Base-by-base conservation (phyloP, 345 rosid species). In the Salix suchowensis region DNA sequence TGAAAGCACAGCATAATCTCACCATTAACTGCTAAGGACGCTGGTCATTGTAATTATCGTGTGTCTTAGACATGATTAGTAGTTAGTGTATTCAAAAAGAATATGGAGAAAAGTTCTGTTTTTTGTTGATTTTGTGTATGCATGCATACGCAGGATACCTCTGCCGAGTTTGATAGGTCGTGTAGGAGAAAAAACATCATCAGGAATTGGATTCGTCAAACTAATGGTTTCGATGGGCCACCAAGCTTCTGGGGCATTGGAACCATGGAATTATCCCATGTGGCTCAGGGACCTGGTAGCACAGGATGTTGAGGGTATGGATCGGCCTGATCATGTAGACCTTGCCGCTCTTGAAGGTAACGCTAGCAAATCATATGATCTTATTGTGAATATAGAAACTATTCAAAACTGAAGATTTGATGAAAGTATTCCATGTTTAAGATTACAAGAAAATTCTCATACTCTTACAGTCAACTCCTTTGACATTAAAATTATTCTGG, bases 191-290 rank as follows among this genome's bases (percentile, higher is more conserved):
- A 69, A 72, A 71, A 61, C 39, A 30, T 69, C 81, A 48, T 26
- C 86, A 24, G 36, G 67, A 55, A 86, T 87, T 69, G 94, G 91
- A 68, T 87, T 87, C 62, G 76, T 71, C 0, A 71, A 71, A 40
- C 79, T 80, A 65, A 75, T 90, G 78, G 89, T 90, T 2, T 90
- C 94, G 65, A 88, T 90, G 94, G 94, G 94, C 19, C 90, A 90
- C 58, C 94, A 90, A 77, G 90, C 91, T 46, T 37, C 86, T 48
- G 94, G 91, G 0, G 90, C 88, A 3, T 72, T 90, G 18, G 84
- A 83, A 70, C 86, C 88, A 2, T 86, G 86, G 88, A 90, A 88
- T 40, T 90, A 90, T 83, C 94, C 94, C 24, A 7, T 4, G 13
- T 90, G 88, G 88, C 72, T 87, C 2, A 81, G 88, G n/a, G 80